A percentile compares a stretch with the other conserved stretches of the same genome.
Conservation (phyloP, 1,284 basidiomycete genomes). For the Puccinia novopanici region DNA sequence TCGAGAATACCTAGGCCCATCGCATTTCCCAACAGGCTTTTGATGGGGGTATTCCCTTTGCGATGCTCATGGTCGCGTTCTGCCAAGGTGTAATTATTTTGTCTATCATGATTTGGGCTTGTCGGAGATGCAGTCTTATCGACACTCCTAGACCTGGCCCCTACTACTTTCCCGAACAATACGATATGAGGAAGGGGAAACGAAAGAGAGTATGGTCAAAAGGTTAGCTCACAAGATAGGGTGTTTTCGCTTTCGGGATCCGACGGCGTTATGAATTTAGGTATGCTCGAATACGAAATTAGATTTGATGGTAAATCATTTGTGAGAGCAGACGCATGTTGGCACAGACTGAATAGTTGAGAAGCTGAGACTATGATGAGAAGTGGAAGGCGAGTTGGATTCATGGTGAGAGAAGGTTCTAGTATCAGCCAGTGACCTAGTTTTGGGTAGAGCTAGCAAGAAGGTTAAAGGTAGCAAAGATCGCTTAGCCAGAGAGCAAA, state of each 20-base stretch:
- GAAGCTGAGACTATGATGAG: background rate
- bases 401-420: background rate
- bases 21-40: background rate
- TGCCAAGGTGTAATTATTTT: background rate
- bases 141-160: background rate
- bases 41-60: background rate
- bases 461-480: background rate
- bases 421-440: slow-evolving; percentile 3
- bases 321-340: background rate
- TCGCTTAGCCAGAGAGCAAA: background rate
- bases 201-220: background rate
- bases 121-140: background rate
- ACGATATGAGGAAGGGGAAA: background rate
- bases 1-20: slow-evolving; percentile 7
- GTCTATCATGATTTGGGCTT: background rate
- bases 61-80: background rate
- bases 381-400: background rate
- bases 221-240: background rate
- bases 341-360: background rate
- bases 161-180: background rate
- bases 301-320: background rate
- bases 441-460: background rate
- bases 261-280: background rate
- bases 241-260: background rate
- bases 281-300: background rate